Percentiles rank a stretch among this genome's conserved stretches.
Conservation (phyloP, 2,329 filamentous ascomycete genomes). For the Leptographium lundbergii region DNA sequence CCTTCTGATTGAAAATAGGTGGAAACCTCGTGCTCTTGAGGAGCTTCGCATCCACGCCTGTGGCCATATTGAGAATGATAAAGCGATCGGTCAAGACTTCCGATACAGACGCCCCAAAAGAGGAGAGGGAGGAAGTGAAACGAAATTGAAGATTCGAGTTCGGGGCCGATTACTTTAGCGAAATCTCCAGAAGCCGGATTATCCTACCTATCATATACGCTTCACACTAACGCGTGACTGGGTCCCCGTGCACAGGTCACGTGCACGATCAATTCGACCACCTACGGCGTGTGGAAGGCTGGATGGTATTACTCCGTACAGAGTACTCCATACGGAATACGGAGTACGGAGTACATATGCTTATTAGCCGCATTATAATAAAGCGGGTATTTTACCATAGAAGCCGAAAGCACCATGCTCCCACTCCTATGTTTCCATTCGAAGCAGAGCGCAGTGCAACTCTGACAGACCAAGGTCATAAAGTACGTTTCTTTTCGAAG, state of each 20-base stretch:
- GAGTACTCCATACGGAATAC: no score
- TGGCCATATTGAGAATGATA: slow-evolving; percentile 46
- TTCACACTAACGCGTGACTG: neutral
- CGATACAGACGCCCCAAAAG: neutral
- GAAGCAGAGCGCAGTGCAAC: neutral
- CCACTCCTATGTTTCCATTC: neutral
- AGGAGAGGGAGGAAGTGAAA: neutral
- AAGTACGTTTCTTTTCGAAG: neutral
- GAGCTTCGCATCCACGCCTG: slow-evolving; percentile 78
- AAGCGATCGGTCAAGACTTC: neutral
- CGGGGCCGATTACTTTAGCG: neutral
- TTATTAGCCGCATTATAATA: no score
- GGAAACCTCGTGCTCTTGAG: slow-evolving; percentile 89
- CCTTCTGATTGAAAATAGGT: slow-evolving; percentile 84
- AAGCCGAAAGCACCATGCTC: no score
- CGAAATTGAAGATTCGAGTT: neutral
- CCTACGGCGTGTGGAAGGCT: no score
- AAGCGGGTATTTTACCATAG: no score
- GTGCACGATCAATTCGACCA: no score
- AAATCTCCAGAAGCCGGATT: neutral
- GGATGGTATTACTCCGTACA: no score
- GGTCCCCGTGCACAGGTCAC: neutral
- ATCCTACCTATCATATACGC: neutral
- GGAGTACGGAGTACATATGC: no score
- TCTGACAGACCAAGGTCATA: neutral